A percentile compares a stretch with the other conserved stretches of the same genome.
phyloP scores from a whole-genome alignment of 208 protist species.

The Sergeia podlipaevii region DNA sequence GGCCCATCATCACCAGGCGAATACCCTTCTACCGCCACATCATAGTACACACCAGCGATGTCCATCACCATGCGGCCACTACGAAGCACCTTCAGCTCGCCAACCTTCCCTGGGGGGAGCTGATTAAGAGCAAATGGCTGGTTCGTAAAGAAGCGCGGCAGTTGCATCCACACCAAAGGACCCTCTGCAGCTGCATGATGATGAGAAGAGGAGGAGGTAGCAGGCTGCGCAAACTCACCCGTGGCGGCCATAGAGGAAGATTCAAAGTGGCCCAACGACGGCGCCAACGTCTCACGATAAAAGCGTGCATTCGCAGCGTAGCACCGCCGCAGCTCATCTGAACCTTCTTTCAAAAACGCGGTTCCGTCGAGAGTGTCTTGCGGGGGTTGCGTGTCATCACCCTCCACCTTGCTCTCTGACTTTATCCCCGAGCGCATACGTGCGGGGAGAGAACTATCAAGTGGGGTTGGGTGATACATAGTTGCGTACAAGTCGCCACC shows the following conservation, averaged over 20 bases:
- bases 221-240: too few relatives aligned
- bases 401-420: not conserved
- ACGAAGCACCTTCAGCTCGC: slow-evolving; percentile 70
- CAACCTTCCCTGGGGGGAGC: slow-evolving; percentile 66
- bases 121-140: slow-evolving; percentile 42
- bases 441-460: slow-evolving; percentile 16
- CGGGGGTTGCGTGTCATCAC: slow-evolving; percentile 3
- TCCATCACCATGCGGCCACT: slow-evolving; percentile 81
- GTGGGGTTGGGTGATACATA: slow-evolving; percentile 27
- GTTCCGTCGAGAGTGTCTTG: slow-evolving; percentile 40
- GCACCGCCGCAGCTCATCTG: slow-evolving; percentile 30
- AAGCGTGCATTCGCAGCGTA: slow-evolving; percentile 61
- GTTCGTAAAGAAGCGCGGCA: slow-evolving; percentile 63
- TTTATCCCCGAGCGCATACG: slow-evolving; percentile 1
- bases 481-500: slow-evolving; percentile 2
- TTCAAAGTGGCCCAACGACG: too few relatives aligned
- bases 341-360: slow-evolving; percentile 57
- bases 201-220: too few relatives aligned
- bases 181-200: too few relatives aligned
- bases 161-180: slow-evolving; percentile 71
- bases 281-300: slow-evolving; percentile 36
- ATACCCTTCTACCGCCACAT: slow-evolving; percentile 46
- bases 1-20: slow-evolving; percentile 19
- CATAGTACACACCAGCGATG: slow-evolving; percentile 72
- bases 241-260: too few relatives aligned